Evolutionary conservation across 1,139 yeast genomes (phyloP).

Genomic region (Williopsis jadinii): DNA sequence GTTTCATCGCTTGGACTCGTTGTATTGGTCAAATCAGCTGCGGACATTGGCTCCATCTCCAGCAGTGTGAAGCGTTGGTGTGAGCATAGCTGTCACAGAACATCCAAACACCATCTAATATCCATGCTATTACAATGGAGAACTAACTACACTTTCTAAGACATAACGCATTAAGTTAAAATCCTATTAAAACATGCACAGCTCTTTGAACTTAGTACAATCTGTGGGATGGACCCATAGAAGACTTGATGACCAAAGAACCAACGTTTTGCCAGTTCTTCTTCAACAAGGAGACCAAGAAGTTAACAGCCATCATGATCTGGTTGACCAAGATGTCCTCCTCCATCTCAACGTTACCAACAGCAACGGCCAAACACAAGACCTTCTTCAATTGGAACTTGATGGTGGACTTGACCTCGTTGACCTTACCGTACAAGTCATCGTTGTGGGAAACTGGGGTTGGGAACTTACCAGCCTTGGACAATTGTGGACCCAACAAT

Average conservation of each 20-base stretch:
- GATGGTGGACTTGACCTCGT: constrained; percentile 98
- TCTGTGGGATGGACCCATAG: constrained; percentile 99
- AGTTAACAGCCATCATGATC: constrained; percentile 98
- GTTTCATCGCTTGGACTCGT: too few relatives aligned
- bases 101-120: too few relatives aligned
- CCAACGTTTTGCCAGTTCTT: constrained; percentile 99
- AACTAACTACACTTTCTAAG: too few relatives aligned
- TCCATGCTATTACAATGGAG: too few relatives aligned
- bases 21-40: too few relatives aligned
- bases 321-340: constrained; percentile 95
- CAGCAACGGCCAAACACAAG: constrained; percentile 86
- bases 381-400: constrained; percentile 99
- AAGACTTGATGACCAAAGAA: constrained; percentile 96
- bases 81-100: too few relatives aligned
- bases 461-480: constrained; percentile 99
- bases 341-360: constrained; percentile 99
- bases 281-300: constrained; percentile 98
- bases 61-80: too few relatives aligned
- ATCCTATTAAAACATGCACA: not conserved
- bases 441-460: constrained; percentile 99
- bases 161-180: not conserved
- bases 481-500: constrained; percentile 99
- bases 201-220: constrained; percentile 59
- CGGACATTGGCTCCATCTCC: too few relatives aligned
- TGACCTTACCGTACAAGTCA: constrained; percentile 93